A percentile compares a stretch with the other conserved stretches of the same genome.
phyloP scores from a whole-genome alignment of 192 early-diverging fungal genomes.

The Chytriomyces sp. region DNA sequence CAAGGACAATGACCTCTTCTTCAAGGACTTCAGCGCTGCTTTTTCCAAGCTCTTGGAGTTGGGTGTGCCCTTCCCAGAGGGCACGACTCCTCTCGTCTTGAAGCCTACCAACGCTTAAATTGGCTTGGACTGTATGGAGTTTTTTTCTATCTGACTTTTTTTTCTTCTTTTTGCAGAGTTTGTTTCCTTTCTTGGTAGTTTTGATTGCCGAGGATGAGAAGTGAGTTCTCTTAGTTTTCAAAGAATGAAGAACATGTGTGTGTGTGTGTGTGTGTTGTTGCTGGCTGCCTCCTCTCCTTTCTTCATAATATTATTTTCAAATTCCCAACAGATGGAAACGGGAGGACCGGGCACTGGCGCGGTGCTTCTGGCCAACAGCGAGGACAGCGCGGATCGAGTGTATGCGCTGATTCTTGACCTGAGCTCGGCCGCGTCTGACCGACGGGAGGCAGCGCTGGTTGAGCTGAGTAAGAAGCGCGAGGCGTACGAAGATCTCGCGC shows the following conservation, averaged over 20 bases:
- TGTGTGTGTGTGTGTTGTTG: no score
- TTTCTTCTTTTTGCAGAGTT: not conserved
- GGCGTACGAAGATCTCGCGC: conserved; percentile 91
- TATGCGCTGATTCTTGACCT: conserved; percentile 86
- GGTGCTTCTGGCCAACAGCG: not conserved
- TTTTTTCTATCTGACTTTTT: not conserved
- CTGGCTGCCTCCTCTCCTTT: no score
- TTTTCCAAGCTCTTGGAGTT: conserved; percentile 87
- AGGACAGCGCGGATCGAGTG: conserved; percentile 43
- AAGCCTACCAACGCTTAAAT: conserved; percentile 30
- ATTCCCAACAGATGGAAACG: no score
- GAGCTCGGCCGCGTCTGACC: conserved; percentile 4
- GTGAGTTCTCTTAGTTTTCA: no score
- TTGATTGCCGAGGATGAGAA: no score
- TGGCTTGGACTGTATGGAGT: not conserved
- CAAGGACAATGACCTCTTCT: conserved; percentile 82
- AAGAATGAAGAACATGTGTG: no score
- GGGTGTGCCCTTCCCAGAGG: conserved; percentile 61
- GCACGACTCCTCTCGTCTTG: not conserved
- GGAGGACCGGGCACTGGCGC: not conserved
- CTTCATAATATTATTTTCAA: no score
- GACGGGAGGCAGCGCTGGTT: conserved; percentile 85
- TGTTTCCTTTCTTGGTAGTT: not conserved
- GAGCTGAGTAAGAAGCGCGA: conserved; percentile 94
- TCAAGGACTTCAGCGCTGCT: conserved; percentile 84